Evolutionary conservation across 768 basidiomycete species (phyloP).

Genomic region (Naganishia kalamii): DNA sequence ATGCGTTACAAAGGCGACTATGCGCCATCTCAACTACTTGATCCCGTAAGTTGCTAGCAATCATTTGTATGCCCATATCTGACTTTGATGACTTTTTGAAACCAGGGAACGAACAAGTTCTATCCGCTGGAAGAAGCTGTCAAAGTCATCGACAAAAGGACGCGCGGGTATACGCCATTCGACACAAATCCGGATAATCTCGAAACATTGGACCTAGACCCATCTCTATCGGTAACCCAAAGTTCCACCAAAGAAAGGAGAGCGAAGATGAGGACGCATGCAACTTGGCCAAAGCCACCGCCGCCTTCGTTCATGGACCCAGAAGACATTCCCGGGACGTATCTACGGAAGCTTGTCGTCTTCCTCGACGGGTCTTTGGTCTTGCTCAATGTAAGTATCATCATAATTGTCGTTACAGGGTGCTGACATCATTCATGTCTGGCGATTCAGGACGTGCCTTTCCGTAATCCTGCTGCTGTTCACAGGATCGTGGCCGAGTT

Average conservation of each 20-base stretch:
- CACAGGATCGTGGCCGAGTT: slow-evolving; percentile 31
- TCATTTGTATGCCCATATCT: neutral
- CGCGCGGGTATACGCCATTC: slow-evolving; percentile 55
- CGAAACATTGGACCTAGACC: neutral
- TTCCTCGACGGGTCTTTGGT: slow-evolving; percentile 9
- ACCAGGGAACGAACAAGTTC: slow-evolving; percentile 72
- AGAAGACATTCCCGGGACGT: slow-evolving; percentile 21
- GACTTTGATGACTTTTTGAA: neutral
- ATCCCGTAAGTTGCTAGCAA: slow-evolving; percentile 60
- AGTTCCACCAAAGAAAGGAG: slow-evolving; percentile 29
- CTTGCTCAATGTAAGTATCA: slow-evolving; percentile 28
- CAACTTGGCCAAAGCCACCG: slow-evolving; percentile 37
- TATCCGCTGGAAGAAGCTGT: slow-evolving; percentile 60
- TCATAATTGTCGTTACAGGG: neutral
- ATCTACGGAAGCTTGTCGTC: slow-evolving; percentile 26
- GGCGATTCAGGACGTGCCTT: slow-evolving; percentile 29
- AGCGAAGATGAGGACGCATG: slow-evolving; percentile 26
- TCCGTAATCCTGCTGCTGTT: slow-evolving; percentile 24
- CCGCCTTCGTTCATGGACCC: slow-evolving; percentile 45
- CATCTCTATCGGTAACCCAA: slow-evolving; percentile 12
- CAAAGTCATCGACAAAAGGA: slow-evolving; percentile 56
- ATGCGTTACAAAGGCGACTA: slow-evolving; percentile 98
- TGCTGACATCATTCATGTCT: neutral
- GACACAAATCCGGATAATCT: slow-evolving; percentile 45
- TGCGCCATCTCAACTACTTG: slow-evolving; percentile 73